Evolutionary conservation across 106 monocot genomes (phyloP), one percentile per base, ranked within the genome.

Genomic region (Dioscorea zingiberensis): DNA sequence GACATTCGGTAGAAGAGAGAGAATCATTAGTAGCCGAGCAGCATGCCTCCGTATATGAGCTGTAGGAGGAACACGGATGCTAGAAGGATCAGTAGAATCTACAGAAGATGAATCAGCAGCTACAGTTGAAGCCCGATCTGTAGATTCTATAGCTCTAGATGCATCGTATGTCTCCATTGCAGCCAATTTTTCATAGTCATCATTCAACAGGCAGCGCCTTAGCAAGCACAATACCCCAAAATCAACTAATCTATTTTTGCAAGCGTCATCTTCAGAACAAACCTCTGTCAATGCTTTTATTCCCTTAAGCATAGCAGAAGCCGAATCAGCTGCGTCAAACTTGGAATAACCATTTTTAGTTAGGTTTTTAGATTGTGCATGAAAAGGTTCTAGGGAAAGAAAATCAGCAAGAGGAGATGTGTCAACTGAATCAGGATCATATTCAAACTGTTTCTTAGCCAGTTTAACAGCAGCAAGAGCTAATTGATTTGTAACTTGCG

Each of bases 131-230:
- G 32, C 61, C 30, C 49, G 76, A 19, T 88, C 91, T 62, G 74
- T 84, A 53, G 74, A 47, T 65, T 93, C 85, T 60, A 76, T 48
- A 14, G 55, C 55, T 71, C 79, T 78, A 65, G 97, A 97, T 59
- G 93, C 98, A 71, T 86, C 86, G 72, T 98, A 98, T 59, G 98
- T 74, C 71, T 89, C 98, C 71, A 73, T 82, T 38, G 89, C 93
- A 74, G 92, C 98, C 9, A 93, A 73, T 44, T 89, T 84, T 68
- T 98, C 98, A 78, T 86, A 98, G 76, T 98, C 98, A 69, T 98
- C 98, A 29, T 65, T 49, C 70, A 98, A 30, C 65, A 98, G 86
- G 74, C 84, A 87, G 24, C 92, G 88, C 51, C 79, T 83, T 25
- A 93, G 84, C 62, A 98, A 80, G 71, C 67, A 84, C 72, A 98